Evolutionary conservation across 495 filamentous ascomycete species (phyloP).

Genomic region (Ramalina intermedia): DNA sequence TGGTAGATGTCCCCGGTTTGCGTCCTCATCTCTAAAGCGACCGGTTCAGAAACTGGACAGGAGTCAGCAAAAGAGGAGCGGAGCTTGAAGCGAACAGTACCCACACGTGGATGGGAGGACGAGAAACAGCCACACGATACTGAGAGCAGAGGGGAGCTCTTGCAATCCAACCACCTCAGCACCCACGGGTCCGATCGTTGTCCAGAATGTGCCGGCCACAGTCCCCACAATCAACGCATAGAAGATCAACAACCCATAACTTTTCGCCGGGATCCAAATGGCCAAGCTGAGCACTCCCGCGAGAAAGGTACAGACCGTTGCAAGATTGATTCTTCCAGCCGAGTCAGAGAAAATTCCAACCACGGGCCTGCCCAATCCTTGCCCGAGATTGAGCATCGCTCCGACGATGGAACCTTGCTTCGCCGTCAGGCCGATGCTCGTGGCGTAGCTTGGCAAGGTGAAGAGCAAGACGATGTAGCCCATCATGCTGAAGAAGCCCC

Average conservation of each 20-base stretch:
- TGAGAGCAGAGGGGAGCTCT: conserved; percentile 55
- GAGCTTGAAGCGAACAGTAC: conserved; percentile 2
- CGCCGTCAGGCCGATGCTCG: conserved; percentile 43
- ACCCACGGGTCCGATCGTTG: conserved; percentile 53
- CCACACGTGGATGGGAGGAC: conserved; percentile 53
- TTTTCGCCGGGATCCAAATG: conserved; percentile 54
- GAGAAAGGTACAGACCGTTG: conserved; percentile 42
- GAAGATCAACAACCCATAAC: conserved; percentile 45
- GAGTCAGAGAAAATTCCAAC: conserved; percentile 55
- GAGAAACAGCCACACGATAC: conserved; percentile 62
- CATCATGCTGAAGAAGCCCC: conserved; percentile 51
- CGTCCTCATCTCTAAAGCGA: conserved; percentile 44
- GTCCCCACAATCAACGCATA: conserved; percentile 48
- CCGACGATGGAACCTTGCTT: conserved; percentile 49
- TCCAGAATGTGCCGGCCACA: conserved; percentile 61
- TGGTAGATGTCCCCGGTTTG: conserved; percentile 35
- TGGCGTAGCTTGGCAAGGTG: conserved; percentile 55
- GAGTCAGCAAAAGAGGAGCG: neutral
- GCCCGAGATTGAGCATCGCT: conserved; percentile 54
- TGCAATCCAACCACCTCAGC: conserved; percentile 65
- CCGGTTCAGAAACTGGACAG: conserved; percentile 42
- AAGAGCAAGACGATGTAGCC: conserved; percentile 61
- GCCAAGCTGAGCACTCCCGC: conserved; percentile 46
- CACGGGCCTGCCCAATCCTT: conserved; percentile 48
- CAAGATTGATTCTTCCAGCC: conserved; percentile 54